Evolutionary conservation across 140 eudicot species (phyloP), one percentile per base, ranked within the genome.

Genomic region (Oenanthe javanica): DNA sequence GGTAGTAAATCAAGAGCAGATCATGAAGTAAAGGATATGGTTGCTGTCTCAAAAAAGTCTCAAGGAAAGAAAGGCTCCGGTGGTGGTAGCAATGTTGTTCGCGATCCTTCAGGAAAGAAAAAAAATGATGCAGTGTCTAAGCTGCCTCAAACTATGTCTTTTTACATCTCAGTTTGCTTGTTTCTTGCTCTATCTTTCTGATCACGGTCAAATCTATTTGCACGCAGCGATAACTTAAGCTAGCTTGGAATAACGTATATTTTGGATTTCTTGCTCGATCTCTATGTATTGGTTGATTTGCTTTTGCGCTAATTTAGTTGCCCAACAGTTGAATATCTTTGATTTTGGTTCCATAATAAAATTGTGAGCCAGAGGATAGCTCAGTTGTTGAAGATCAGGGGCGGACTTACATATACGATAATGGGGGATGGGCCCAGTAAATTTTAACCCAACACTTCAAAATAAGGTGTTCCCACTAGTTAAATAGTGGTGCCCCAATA

Each of bases 71-170:
- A n/a, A 76, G 89, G 84, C 9, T 14, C 87, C 0, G 25, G 66
- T 77, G 92, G 94, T 27, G 92, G 88, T 51, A 86, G 73, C 42
- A 86, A 85, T 84, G 42, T 88, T 52, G 82, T 61, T 76, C 89
- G 83, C 15, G 55, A 57, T 47, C 86, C 79, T 47, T 51, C n/a
- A n/a, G 74, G 47, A 45, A 46, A 11, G 36, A 69, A 76, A 51
- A 86, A 76, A 40, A 86, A 31, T 25, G 49, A 45, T 15, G 79
- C 79, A 25, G 18, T 45, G 25, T 45, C 82, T 12, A 69, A 19
- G 42, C 18, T 72, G 52, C 57, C 52, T 48, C 59, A 21, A 27
- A n/a, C 51, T 21, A n/a, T 48, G 63, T 74, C 49, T 69, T 42
- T 80, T 49, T 72, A 36, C 45, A 48, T 73, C 59, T 73, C 70